These are phyloP conservation scores for Casuarina equisetifolia DNA, from an alignment of 306 rosid genomes.

Conservation along the genomic window DNA sequence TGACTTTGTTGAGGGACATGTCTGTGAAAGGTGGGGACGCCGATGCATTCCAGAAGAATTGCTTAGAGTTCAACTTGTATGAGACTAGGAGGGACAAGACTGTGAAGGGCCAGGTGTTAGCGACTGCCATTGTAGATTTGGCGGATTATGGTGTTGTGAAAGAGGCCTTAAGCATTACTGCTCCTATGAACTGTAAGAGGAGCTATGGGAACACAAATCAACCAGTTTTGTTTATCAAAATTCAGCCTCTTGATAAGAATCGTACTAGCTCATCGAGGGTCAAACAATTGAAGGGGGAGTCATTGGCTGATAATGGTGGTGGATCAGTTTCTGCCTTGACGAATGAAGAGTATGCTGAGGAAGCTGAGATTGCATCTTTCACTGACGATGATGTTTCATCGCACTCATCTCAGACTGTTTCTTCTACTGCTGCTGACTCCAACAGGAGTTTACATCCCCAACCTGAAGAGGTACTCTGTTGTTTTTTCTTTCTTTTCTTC, in stretches of 20 bases:
- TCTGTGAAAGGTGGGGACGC: conserved; percentile 63
- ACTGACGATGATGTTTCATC: conserved; percentile 97
- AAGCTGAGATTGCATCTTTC: conserved; percentile 65
- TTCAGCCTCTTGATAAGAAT: conserved; percentile 66
- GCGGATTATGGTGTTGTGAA: conserved; percentile 78
- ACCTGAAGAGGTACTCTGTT: conserved; percentile 58
- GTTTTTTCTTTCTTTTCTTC: conserved; percentile 10
- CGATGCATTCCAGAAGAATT: conserved; percentile 69
- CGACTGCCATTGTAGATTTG: conserved; percentile 72
- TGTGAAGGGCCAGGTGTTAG: conserved; percentile 81
- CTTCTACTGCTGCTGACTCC: conserved; percentile 43
- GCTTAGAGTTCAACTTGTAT: conserved; percentile 72
- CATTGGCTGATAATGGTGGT: conserved; percentile 47
- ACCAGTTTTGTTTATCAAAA: conserved; percentile 59
- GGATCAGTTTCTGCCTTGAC: conserved; percentile 67
- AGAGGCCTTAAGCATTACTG: conserved; percentile 53
- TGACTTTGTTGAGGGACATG: conserved; percentile 66
- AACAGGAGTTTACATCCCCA: conserved; percentile 37
- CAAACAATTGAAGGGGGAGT: conserved; percentile 43
- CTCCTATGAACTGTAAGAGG: conserved; percentile 77
- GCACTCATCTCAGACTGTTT: conserved; percentile 63
- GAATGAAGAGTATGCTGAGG: conserved; percentile 74
- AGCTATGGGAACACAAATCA: conserved; percentile 76
- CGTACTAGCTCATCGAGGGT: conserved; percentile 45
- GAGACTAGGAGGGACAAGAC: conserved; percentile 87